phyloP scores from a whole-genome alignment of 441 rosid species.

The Euphorbia corollata region DNA sequence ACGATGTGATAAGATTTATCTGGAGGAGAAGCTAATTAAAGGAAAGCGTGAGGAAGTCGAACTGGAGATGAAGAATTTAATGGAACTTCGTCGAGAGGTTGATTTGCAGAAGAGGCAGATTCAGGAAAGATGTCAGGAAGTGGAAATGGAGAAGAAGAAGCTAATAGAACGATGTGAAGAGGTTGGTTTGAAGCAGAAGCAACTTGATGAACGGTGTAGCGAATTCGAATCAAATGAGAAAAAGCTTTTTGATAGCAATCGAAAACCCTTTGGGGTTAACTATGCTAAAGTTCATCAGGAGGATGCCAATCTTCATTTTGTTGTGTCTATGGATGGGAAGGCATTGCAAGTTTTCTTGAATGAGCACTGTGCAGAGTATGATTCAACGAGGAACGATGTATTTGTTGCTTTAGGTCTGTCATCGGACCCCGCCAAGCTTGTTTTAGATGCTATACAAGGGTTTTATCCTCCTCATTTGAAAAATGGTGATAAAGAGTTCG shows the following conservation, averaged over 20 bases:
- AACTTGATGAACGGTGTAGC: neutral
- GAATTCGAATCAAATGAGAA: slow-evolving; percentile 5
- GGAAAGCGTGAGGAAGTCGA: neutral
- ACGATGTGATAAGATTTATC: slow-evolving; percentile 1
- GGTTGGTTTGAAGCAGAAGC: slow-evolving; percentile 9
- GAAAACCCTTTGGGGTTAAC: neutral
- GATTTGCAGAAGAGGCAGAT: slow-evolving; percentile 7
- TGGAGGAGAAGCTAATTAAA: slow-evolving; percentile 1
- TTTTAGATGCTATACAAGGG: slow-evolving; percentile 30
- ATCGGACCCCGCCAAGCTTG: slow-evolving; percentile 33
- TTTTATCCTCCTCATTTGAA: slow-evolving; percentile 23
- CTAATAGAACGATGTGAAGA: slow-evolving; percentile 2
- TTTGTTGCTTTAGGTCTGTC: slow-evolving; percentile 19
- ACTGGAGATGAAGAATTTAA: neutral
- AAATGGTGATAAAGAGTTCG: slow-evolving; percentile 15
- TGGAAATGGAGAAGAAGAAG: neutral
- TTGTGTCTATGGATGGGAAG: slow-evolving; percentile 23
- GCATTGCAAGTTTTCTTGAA: slow-evolving; percentile 26
- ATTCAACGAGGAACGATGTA: slow-evolving; percentile 20
- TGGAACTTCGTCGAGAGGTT: slow-evolving; percentile 2
- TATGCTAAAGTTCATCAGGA: neutral
- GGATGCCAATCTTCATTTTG: slow-evolving; percentile 13
- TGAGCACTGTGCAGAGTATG: slow-evolving; percentile 19
- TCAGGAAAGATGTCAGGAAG: neutral
- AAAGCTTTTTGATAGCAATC: neutral